A percentile compares a stretch with the other conserved stretches of the same genome.
Evolutionary conservation across 352 stramenopile genomes (phyloP).

Genomic region (Phytophthora megakarya): DNA sequence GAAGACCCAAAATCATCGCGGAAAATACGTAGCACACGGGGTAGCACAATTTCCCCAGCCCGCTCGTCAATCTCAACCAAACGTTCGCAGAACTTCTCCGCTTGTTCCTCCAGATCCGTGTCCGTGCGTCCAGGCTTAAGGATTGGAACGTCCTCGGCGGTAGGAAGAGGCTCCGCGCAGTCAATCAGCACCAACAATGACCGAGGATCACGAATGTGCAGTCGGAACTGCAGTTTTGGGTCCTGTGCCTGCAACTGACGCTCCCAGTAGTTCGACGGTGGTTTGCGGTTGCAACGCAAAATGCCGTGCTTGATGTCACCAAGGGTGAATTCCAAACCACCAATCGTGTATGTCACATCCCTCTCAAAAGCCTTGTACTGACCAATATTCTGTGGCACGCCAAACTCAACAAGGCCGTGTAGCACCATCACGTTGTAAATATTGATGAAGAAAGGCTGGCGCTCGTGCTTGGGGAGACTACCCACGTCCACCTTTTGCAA

Average conservation of each 20-base stretch:
- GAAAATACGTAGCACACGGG: constrained; percentile 82
- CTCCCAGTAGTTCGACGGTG: constrained; percentile 87
- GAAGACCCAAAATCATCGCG: constrained; percentile 87
- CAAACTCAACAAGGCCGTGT: constrained; percentile 85
- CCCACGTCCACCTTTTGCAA: constrained; percentile 78
- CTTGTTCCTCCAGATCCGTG: constrained; percentile 85
- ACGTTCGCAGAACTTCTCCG: constrained; percentile 74
- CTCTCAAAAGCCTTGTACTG: constrained; percentile 87
- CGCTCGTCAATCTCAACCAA: constrained; percentile 67
- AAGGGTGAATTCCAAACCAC: constrained; percentile 76
- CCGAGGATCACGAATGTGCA: constrained; percentile 86
- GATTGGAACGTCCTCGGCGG: constrained; percentile 67
- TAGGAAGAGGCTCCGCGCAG: constrained; percentile 65
- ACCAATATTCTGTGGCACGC: constrained; percentile 80
- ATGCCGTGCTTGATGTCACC: constrained; percentile 90
- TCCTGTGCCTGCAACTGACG: constrained; percentile 82
- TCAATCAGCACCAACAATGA: constrained; percentile 85
- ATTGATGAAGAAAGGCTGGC: constrained; percentile 91
- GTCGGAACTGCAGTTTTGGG: constrained; percentile 80
- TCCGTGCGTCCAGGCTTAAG: constrained; percentile 82
- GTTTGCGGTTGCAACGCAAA: constrained; percentile 87
- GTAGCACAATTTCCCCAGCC: constrained; percentile 64
- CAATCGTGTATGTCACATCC: constrained; percentile 81
- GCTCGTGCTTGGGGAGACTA: constrained; percentile 79
- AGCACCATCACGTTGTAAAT: constrained; percentile 90